A percentile compares a stretch with the other conserved stretches of the same genome.
phyloP scores from a whole-genome alignment of 1,139 yeast genomes.

The Arxiozyma telluris region DNA sequence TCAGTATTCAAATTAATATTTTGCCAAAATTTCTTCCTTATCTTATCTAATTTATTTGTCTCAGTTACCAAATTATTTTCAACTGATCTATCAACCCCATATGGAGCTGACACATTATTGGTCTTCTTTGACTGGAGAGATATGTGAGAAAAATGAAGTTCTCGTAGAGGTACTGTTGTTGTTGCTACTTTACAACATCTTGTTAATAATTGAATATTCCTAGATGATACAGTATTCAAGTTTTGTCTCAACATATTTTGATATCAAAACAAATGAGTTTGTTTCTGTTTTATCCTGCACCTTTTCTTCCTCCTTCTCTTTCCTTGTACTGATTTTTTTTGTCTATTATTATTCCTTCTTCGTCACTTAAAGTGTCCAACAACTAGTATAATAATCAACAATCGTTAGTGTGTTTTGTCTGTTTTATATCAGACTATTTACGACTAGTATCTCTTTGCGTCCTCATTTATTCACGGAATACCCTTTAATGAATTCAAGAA shows the following conservation, averaged over 20 bases:
- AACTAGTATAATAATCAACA: too few species aligned
- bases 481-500: not conserved
- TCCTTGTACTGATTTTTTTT: not conserved
- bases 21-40: slow-evolving; percentile 78
- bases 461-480: too few species aligned
- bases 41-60: slow-evolving; percentile 62
- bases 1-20: slow-evolving; percentile 45
- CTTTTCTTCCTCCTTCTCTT: not conserved
- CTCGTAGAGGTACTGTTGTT: not conserved
- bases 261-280: too few species aligned
- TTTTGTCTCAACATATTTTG: not conserved
- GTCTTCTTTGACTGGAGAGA: too few species aligned
- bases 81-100: slow-evolving; percentile 37
- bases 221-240: not conserved
- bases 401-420: too few species aligned
- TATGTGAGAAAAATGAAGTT: not conserved
- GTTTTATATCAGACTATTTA: too few species aligned
- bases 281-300: not conserved
- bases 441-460: too few species aligned
- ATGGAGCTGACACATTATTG: not conserved
- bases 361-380: too few species aligned
- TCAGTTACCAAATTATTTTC: slow-evolving; percentile 51
- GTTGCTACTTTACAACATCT: not conserved
- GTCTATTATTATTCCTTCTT: too few species aligned
- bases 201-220: too few species aligned